phyloP scores from a whole-genome alignment of 306 rosid species.

The cucumber (Cucumis sativus) region Cucumber_9930_V3 NC_026657.2:3564001-3564500 shows the following conservation, averaged over 20 bases:
- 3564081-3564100: background rate
- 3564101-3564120: background rate
- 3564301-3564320: background rate
- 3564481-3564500: conserved; percentile 79
- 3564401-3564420: background rate
- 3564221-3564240: background rate
- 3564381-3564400: background rate
- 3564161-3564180: background rate
- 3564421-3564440: background rate
- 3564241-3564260: background rate
- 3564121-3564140: background rate
- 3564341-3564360: background rate
- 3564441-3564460: conserved; percentile 19
- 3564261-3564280: background rate
- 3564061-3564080: background rate
- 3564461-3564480: conserved; percentile 93
- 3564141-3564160: background rate
- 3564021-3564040: background rate
- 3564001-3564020: background rate
- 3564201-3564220: background rate
- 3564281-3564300: background rate
- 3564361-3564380: background rate
- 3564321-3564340: background rate
- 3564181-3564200: background rate
- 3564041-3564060: background rate